Evolutionary conservation across 495 filamentous ascomycete genomes (phyloP).

Genomic region (Lepidopterella palustris): DNA sequence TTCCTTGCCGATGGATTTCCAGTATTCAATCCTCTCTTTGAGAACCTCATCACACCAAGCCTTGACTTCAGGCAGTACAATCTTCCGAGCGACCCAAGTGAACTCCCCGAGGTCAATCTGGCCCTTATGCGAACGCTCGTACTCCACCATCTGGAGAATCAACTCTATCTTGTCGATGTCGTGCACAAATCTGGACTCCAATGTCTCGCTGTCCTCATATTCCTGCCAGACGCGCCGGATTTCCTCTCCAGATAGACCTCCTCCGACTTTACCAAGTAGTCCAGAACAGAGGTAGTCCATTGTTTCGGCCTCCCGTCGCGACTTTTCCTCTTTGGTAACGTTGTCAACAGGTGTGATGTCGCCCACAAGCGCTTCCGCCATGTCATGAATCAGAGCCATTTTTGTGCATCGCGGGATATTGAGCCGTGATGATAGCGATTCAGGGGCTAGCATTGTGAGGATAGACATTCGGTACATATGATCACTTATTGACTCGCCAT

Average conservation of each 20-base stretch:
- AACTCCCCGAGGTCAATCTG: slow-evolving; percentile 78
- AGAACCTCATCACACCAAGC: slow-evolving; percentile 72
- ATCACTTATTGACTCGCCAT: slow-evolving; percentile 81
- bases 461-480: slow-evolving; percentile 99
- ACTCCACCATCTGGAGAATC: slow-evolving; percentile 91
- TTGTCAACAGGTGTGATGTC: slow-evolving; percentile 91
- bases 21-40: slow-evolving; percentile 67
- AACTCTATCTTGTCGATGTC: slow-evolving; percentile 97
- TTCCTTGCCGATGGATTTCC: slow-evolving; percentile 42
- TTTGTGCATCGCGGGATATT: slow-evolving; percentile 79
- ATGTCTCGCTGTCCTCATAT: slow-evolving; percentile 79
- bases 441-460: slow-evolving; percentile 88
- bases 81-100: slow-evolving; percentile 60
- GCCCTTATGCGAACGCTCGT: slow-evolving; percentile 66
- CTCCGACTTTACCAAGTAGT: slow-evolving; percentile 67
- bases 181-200: slow-evolving; percentile 83
- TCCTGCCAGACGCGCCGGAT: slow-evolving; percentile 81
- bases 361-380: slow-evolving; percentile 91
- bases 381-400: slow-evolving; percentile 94
- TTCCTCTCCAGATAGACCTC: slow-evolving; percentile 56
- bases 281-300: slow-evolving; percentile 79
- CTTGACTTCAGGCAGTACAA: slow-evolving; percentile 69
- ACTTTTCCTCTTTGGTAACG: slow-evolving; percentile 69
- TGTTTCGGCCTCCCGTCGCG: slow-evolving; percentile 70
- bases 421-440: slow-evolving; percentile 58